Percentiles rank a stretch among this genome's conserved stretches.
Conservation (phyloP, 164 flowering plant species). For the Aristolochia fimbriata region DNA sequence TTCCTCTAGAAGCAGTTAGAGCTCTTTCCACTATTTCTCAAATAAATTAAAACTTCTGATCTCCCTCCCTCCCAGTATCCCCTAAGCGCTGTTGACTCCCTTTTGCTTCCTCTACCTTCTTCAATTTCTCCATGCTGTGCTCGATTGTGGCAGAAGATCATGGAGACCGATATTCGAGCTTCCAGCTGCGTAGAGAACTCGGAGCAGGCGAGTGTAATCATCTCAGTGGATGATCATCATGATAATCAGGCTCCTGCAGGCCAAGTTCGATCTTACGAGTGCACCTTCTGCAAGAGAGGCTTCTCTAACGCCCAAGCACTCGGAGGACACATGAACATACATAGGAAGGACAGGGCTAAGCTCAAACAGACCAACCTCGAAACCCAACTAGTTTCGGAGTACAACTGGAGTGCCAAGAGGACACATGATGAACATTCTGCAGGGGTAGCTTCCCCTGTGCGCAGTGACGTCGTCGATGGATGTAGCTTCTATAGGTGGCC, state of each 20-base stretch:
- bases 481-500: constrained; percentile 4
- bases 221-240: neutral
- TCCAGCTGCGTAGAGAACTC: constrained; percentile 4
- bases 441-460: too few relatives aligned
- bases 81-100: constrained; percentile 4
- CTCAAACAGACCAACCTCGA: constrained; percentile 21
- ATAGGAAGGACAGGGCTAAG: constrained; percentile 41
- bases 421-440: too few relatives aligned
- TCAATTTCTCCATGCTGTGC: constrained; percentile 3
- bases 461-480: too few relatives aligned
- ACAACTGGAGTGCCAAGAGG: constrained; percentile 2
- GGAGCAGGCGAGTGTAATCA: neutral
- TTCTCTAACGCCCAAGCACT: constrained; percentile 40
- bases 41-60: too few relatives aligned
- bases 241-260: neutral
- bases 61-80: too few relatives aligned
- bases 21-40: too few relatives aligned
- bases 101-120: neutral
- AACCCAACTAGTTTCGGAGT: constrained; percentile 9
- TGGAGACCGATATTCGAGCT: constrained; percentile 5
- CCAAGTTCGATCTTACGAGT: constrained; percentile 16
- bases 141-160: neutral
- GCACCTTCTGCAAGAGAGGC: constrained; percentile 30
- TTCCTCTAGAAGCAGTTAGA: too few relatives aligned
- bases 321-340: constrained; percentile 47